Percentiles rank a stretch among this genome's conserved stretches.
Evolutionary conservation across 2,329 filamentous ascomycete species (phyloP).

Genomic region (Polychaeton citri): DNA sequence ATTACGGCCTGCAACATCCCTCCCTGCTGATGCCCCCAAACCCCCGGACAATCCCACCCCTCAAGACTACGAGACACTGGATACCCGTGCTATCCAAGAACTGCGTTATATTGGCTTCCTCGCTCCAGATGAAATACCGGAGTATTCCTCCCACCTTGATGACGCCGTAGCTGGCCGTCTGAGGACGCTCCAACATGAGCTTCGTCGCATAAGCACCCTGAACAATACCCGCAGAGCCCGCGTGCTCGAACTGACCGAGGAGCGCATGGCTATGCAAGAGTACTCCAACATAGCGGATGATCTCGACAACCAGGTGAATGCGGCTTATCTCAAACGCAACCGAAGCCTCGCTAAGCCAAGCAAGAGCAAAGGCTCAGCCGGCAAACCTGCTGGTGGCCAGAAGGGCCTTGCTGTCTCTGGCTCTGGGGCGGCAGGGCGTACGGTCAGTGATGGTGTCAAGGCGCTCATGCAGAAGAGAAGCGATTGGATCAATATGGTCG

Average conservation of each 20-base stretch:
- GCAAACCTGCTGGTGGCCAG: conserved; percentile 33
- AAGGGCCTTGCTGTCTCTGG: conserved; percentile 55
- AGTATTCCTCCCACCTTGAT: conserved; percentile 82
- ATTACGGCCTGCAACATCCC: conserved; percentile 53
- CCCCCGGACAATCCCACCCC: conserved; percentile 35
- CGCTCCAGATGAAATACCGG: conserved; percentile 45
- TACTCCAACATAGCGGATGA: conserved; percentile 96
- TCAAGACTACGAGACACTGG: conserved; percentile 73
- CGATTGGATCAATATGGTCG: conserved; percentile 84
- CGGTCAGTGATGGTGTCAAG: conserved; percentile 81
- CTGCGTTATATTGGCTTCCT: conserved; percentile 83
- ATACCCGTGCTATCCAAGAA: conserved; percentile 84
- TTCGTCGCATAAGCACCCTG: conserved; percentile 70
- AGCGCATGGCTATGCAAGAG: conserved; percentile 91
- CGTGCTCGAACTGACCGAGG: conserved; percentile 73
- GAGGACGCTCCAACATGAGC: conserved; percentile 67
- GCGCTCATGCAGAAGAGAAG: conserved; percentile 82
- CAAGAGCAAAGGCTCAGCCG: conserved; percentile 48
- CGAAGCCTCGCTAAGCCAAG: conserved; percentile 86
- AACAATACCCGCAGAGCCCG: conserved; percentile 86
- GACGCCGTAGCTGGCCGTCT: conserved; percentile 88
- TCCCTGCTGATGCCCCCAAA: conserved; percentile 36
- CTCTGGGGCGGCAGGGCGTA: conserved; percentile 49
- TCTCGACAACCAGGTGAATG: conserved; percentile 85
- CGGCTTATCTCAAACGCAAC: conserved; percentile 89